Evolutionary conservation across 2,329 filamentous ascomycete genomes (phyloP).

Genomic region (Colletotrichum kahawae): DNA sequence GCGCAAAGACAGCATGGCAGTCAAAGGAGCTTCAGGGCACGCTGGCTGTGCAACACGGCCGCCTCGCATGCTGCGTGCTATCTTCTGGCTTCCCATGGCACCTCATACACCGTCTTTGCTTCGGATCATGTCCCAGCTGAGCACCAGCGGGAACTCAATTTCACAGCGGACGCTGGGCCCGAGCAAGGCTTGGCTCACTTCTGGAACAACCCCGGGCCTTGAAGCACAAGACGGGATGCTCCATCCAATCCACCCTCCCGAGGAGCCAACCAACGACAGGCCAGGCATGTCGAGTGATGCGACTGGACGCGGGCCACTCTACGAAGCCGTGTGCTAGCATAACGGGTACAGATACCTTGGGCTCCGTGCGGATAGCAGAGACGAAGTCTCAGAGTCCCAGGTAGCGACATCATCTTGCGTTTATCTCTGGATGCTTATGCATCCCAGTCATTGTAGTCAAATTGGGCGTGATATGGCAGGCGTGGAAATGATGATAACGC

Average conservation of each 20-base stretch:
- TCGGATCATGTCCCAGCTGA: constrained; percentile 20
- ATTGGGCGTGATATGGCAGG: neutral
- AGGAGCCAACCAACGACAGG: constrained; percentile 14
- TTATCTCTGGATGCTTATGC: neutral
- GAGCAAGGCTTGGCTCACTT: constrained; percentile 11
- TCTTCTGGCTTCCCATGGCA: neutral
- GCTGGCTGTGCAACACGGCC: neutral
- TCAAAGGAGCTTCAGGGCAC: neutral
- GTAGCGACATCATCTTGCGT: neutral
- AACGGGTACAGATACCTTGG: neutral
- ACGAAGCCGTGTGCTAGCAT: neutral
- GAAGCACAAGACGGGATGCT: constrained; percentile 7
- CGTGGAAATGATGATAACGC: neutral
- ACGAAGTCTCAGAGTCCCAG: neutral
- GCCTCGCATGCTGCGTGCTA: neutral
- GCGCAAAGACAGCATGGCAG: neutral
- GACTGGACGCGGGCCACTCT: constrained; percentile 1
- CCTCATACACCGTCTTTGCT: constrained; percentile 14
- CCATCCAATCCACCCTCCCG: constrained; percentile 19
- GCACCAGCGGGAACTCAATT: constrained; percentile 19
- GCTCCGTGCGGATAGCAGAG: constrained; percentile 6
- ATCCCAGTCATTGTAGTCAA: neutral
- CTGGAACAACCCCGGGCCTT: constrained; percentile 18
- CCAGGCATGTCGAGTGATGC: constrained; percentile 11
- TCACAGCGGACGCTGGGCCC: constrained; percentile 12